Base-by-base conservation (phyloP, 805 yeast genomes). In the Blastobotrys robertii region DNA sequence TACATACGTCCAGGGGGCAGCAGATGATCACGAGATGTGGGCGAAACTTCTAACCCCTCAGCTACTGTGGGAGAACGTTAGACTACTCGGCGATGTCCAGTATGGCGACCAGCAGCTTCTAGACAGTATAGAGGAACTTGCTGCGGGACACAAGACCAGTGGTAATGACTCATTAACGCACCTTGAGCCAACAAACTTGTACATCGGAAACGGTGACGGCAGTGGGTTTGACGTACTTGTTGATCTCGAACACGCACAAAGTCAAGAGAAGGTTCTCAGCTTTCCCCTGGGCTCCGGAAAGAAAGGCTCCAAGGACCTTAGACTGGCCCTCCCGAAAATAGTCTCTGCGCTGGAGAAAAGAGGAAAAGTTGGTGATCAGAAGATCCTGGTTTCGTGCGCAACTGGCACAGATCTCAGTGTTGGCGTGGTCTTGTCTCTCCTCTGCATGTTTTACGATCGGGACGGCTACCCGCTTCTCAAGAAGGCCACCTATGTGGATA, bases 1-100 rank as follows among this genome's bases (percentile, higher is more conserved):
- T 50, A 61, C 70, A 0, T 87, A 87, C 55, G 83, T 86, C 1
- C 96, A 86, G 60, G 97, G 97, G 1, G 92, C 95, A 0, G 96
- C 92, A 0, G 97, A 87, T 59, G 96, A 88, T 54, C 95, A 87
- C 57, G 97, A 87, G 54, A 65, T 80, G 8, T 87, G 96, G 97
- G 73, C 81, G 0, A 66, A 72, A 3, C 64, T 69, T 0, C 58
- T 85, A 28, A 70, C 68, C 1, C 77, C 88, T 0, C 51, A 53
- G 0, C 39, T 74, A 22, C 73, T 82, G 39, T 85, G 94, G 94
- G 41, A 55, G 3, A 55, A 51, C 8, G 55, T 52, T 2, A 41
- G 41, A 2, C 44, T 63, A 13, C 30, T 34, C 6, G 8, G 16
- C 14, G 7, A 10, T 5, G 14, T 10, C 31, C 10, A 25, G 10